Evolutionary conservation across 768 basidiomycete genomes (phyloP), one percentile per base, ranked within the genome.

Genomic region (Calocybe gangraenosa): DNA sequence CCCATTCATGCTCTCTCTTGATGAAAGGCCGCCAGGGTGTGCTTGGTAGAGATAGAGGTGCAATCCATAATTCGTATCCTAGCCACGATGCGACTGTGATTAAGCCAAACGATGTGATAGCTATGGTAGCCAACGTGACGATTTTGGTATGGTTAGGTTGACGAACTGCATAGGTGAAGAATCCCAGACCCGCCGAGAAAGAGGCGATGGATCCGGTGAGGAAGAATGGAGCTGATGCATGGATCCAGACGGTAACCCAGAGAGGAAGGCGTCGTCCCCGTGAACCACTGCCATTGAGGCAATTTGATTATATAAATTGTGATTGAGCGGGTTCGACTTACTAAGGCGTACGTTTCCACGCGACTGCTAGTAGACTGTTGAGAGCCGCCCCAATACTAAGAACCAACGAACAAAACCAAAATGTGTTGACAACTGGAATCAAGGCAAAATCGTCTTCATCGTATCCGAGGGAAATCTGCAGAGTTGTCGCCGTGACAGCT

Each of bases 361-460:
- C 38, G 23, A 57, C 49, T 1, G 52, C 53, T 7, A 62, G 38
- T 8, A 60, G 40, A 19, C 57, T 57, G 15, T 60, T 62, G 18
- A 62, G 41, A 9, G 60, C 57, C 0, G 58, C 51, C 13, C 56
- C 57, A 5, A 62, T 56, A 31, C 60, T 62, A 8, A 60, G 47
- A 5, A 62, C 46, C 43, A 62, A 28, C 3, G 59, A 57, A 14
- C 51, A 50, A 20, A 60, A 60, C 55, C 54, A 59, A 17, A 60
- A 57, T 15, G 51, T 54, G 20, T 54, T 60, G 11, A 58, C 51
- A 9, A 53, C n/a, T 3, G 13, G 13, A n/a, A 35, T 7, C 13
- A 48, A 19, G 45, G 36, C 4, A 10, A 37, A 23, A 10, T 11
- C 22, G n/a, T 17, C 22, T 28, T 14, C 22, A 23, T 38, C 21